A percentile compares a stretch with the other conserved stretches of the same genome.
These are phyloP conservation scores for Aspergillus candidus DNA, from an alignment of 2,329 filamentous ascomycete genomes.

Conservation along the genomic window DNA sequence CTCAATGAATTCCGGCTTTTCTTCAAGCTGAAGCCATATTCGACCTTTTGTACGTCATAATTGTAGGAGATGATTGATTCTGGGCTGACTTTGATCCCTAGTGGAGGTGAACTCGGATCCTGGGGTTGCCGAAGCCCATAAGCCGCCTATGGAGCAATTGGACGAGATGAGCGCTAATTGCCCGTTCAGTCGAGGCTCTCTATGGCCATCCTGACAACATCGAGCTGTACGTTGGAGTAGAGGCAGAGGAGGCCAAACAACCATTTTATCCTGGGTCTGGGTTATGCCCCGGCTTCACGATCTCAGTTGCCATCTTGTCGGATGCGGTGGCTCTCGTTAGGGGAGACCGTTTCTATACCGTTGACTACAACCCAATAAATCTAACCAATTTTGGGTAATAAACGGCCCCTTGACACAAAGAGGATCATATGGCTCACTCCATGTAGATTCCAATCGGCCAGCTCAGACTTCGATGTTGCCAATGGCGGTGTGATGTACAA, in stretches of 20 bases:
- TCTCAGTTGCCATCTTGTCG: conserved; percentile 3
- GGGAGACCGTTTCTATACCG: conserved; percentile 6
- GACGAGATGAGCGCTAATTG: neutral
- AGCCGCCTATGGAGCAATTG: neutral
- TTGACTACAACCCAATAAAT: conserved; percentile 5
- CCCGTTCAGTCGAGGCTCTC: conserved; percentile 1
- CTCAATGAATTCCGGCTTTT: conserved; percentile 5
- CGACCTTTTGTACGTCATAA: conserved; percentile 2
- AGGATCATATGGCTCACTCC: neutral
- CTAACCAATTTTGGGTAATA: conserved; percentile 5
- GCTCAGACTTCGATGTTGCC: conserved; percentile 4
- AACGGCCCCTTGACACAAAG: too few species aligned
- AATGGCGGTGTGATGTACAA: conserved; percentile 5
- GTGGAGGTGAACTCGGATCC: conserved; percentile 5
- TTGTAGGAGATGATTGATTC: neutral
- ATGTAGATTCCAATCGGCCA: neutral
- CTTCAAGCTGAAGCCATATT: conserved; percentile 7
- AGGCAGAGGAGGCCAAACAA: conserved; percentile 6
- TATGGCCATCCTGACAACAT: conserved; percentile 6
- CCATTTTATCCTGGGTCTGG: conserved; percentile 5
- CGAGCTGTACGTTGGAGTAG: conserved; percentile 5
- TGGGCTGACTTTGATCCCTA: neutral
- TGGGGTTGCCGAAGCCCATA: neutral
- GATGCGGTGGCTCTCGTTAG: conserved; percentile 4
- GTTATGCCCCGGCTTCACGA: conserved; percentile 6